These are phyloP conservation scores for Lactifluus rugatus DNA, from an alignment of 768 basidiomycete species.

Conservation along the genomic window DNA sequence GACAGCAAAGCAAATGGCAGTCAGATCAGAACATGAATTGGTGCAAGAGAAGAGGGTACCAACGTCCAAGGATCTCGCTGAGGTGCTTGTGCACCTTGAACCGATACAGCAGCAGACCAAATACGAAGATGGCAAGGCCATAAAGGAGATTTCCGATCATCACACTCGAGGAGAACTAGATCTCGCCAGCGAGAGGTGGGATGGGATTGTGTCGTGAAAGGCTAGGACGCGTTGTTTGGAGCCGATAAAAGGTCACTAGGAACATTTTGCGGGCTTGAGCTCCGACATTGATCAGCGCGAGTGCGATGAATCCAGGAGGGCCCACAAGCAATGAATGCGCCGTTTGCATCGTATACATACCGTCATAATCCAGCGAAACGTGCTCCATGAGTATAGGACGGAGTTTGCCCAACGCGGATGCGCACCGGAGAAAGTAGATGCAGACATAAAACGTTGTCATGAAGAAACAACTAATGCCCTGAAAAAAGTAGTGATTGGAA, in stretches of 20 bases:
- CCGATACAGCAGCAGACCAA: slow-evolving; percentile 38
- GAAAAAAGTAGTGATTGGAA: slow-evolving; percentile 38
- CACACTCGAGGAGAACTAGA: slow-evolving; percentile 36
- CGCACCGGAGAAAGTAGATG: slow-evolving; percentile 39
- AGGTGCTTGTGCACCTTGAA: slow-evolving; percentile 40
- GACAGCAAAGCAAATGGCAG: neutral
- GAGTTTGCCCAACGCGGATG: neutral
- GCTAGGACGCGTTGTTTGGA: slow-evolving; percentile 15
- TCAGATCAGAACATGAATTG: neutral
- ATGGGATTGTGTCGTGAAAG: slow-evolving; percentile 30
- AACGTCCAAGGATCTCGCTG: slow-evolving; percentile 38
- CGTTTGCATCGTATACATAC: slow-evolving; percentile 31
- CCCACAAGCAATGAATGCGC: slow-evolving; percentile 39
- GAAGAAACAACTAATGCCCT: slow-evolving; percentile 40
- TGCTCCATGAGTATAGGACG: neutral
- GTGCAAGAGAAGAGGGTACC: slow-evolving; percentile 6
- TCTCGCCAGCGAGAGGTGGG: slow-evolving; percentile 32
- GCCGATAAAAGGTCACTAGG: slow-evolving; percentile 4
- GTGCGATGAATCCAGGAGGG: slow-evolving; percentile 41
- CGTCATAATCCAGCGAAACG: slow-evolving; percentile 29
- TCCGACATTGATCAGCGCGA: slow-evolving; percentile 39
- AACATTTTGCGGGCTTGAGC: slow-evolving; percentile 31
- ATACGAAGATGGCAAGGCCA: slow-evolving; percentile 38
- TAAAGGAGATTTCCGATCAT: slow-evolving; percentile 33
- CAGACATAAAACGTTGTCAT: slow-evolving; percentile 43